Evolutionary conservation across 352 stramenopile genomes (phyloP).

Genomic region (Pythium biforme): DNA sequence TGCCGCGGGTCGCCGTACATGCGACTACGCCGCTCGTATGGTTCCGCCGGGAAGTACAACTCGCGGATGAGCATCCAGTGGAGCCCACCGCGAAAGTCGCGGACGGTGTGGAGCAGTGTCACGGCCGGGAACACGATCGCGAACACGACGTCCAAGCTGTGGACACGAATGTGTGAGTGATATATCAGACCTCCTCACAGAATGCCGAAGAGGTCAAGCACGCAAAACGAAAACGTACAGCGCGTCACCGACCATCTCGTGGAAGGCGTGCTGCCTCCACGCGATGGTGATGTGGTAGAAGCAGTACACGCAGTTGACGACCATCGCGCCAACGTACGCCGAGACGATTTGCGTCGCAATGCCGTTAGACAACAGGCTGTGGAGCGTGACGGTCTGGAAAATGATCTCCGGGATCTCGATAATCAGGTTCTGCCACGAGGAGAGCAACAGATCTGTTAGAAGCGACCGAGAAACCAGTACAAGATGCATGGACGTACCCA

Average conservation of each 20-base stretch:
- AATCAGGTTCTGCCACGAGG: conserved; percentile 4
- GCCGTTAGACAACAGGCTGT: conserved; percentile 33
- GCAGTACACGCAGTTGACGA: conserved; percentile 34
- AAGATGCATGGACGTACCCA: too few relatives aligned
- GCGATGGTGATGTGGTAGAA: conserved; percentile 38
- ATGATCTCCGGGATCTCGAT: conserved; percentile 18
- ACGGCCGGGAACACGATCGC: conserved; percentile 39
- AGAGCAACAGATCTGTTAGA: too few relatives aligned
- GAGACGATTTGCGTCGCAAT: conserved; percentile 27
- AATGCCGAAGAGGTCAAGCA: too few relatives aligned
- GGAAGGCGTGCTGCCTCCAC: conserved; percentile 30
- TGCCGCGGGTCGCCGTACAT: conserved; percentile 32
- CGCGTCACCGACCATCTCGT: conserved; percentile 39
- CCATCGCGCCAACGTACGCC: conserved; percentile 37
- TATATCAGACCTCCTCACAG: too few relatives aligned
- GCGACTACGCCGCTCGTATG: conserved; percentile 35
- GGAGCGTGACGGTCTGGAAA: conserved; percentile 36
- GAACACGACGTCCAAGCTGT: conserved; percentile 38
- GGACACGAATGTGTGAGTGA: too few relatives aligned
- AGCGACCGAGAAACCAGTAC: too few relatives aligned
- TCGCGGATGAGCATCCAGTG: conserved; percentile 32
- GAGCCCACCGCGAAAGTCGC: conserved; percentile 36
- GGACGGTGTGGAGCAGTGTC: conserved; percentile 31
- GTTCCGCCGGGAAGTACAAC: conserved; percentile 36
- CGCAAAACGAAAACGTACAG: conserved; percentile 25